Evolutionary conservation across 257 asterid genomes (phyloP), one percentile per base, ranked within the genome.

Genomic region (Lavandula angustifolia): DNA sequence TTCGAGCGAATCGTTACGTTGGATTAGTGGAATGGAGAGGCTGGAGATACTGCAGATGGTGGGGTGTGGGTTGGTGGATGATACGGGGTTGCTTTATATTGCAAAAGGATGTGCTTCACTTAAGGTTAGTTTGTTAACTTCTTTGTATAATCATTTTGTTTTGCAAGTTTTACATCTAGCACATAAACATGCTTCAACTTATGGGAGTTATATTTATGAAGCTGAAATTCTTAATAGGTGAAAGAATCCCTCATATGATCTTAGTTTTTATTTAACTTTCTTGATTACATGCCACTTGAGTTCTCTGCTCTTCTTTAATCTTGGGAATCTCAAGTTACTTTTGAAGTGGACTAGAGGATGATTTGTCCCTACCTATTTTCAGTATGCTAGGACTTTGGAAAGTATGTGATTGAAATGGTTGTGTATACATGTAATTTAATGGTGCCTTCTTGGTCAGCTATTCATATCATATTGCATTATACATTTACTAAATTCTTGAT

Each of bases 81-180:
- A 83, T 69, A 18, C 29, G 54, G 95, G 91, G 38, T 62, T 87
- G 76, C 76, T 60, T 14, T 76, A 76, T 73, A 73, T 87, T 62
- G 87, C 83, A 60, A 64, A 77, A 22, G 87, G 87, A 29, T 87
- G 94, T 77, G 81, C 87, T 76, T 81, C 72, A 9, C 88, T 87
- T 67, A 81, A 83, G 94, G 95, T 87, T 40, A 41, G 62, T 48
- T 4, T 14, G 32, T 32, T 56, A 9, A 10, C 7, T 1, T 34
- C 5, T 27, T 37, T 18, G 7, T n/a, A 13, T 12, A 11, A 8
- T 16, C 12, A 50, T 64, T 37, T 56, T 37, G 10, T 4, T 6
- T 11, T 31, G 53, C 27, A 11, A 1, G 12, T 22, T 32, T 18
- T 22, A 22, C 27, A 22, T 22, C 27, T 22, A 22, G 27, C 27